A percentile compares a stretch with the other conserved stretches of the same genome.
phyloP scores from a whole-genome alignment of 805 yeast genomes.

The Saccharomycopsis vini region DNA sequence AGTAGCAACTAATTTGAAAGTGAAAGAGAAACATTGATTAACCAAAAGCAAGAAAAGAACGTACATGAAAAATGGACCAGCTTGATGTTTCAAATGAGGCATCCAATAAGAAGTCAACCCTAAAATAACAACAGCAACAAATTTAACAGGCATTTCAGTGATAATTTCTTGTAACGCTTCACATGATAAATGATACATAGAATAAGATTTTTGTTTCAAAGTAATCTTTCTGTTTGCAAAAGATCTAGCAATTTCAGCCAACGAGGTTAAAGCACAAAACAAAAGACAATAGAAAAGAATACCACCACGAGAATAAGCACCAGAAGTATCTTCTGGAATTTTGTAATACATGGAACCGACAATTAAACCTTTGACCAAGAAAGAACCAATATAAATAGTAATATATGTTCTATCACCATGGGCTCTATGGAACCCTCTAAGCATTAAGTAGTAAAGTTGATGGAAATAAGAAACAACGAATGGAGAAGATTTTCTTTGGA shows the following conservation, averaged over 20 bases:
- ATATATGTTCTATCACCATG: constrained; percentile 51
- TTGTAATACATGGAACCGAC: constrained; percentile 54
- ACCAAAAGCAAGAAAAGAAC: constrained; percentile 37
- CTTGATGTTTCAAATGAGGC: constrained; percentile 40
- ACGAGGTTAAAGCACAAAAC: constrained; percentile 50
- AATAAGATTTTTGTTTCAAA: constrained; percentile 55
- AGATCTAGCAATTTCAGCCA: constrained; percentile 52
- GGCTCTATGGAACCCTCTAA: constrained; percentile 46
- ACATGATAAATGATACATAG: constrained; percentile 58
- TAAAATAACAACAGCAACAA: constrained; percentile 40
- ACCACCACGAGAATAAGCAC: constrained; percentile 59
- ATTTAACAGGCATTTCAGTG: constrained; percentile 49
- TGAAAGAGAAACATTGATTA: constrained; percentile 44
- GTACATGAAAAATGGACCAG: constrained; percentile 48
- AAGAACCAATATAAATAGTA: constrained; percentile 41
- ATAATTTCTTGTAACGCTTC: constrained; percentile 51
- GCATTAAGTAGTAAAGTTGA: constrained; percentile 44
- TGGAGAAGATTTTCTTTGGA: constrained; percentile 30
- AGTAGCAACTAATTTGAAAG: constrained; percentile 47
- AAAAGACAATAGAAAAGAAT: constrained; percentile 51
- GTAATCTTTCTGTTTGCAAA: constrained; percentile 56
- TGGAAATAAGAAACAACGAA: constrained; percentile 38
- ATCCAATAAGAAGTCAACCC: constrained; percentile 43
- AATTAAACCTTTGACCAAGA: constrained; percentile 47
- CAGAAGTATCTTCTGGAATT: constrained; percentile 39